These are phyloP conservation scores for Leishmania turanica DNA, from an alignment of 208 protist species.

Conservation along the genomic window DNA sequence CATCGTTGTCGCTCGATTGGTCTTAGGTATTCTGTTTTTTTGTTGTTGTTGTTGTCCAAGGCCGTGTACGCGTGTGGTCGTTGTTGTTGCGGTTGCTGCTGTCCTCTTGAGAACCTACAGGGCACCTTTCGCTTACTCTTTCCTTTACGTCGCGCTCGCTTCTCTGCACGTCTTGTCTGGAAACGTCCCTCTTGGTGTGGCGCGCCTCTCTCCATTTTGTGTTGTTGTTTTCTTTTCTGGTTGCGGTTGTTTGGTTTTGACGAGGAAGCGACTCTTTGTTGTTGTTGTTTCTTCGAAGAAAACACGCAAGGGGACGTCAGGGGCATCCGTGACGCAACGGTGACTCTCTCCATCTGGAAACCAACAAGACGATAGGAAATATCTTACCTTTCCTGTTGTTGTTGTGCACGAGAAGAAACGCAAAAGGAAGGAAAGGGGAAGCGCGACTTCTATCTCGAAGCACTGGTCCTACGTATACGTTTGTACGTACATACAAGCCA, in stretches of 20 bases:
- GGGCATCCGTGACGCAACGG: not conserved
- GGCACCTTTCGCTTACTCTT: not conserved
- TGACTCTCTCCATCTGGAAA: not conserved
- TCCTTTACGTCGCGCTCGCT: not conserved
- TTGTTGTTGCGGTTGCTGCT: not conserved
- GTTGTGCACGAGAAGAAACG: not conserved
- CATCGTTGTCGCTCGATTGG: constrained; percentile 10
- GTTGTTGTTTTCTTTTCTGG: not conserved
- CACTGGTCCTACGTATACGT: not conserved
- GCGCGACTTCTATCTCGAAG: not conserved
- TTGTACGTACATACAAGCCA: not conserved
- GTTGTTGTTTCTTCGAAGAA: not conserved
- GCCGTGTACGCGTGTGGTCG: not conserved
- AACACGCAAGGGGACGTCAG: not conserved
- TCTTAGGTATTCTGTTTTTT: constrained; percentile 10
- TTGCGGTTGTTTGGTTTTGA: not conserved
- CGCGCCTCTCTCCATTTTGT: not conserved
- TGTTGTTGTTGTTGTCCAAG: not conserved
- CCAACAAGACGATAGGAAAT: too few relatives aligned
- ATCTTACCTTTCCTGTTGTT: too few relatives aligned
- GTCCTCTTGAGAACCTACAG: not conserved
- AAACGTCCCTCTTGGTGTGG: not conserved
- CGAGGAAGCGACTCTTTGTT: not conserved
- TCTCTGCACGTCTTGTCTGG: not conserved
- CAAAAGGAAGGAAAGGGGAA: not conserved